Evolutionary conservation across 495 filamentous ascomycete genomes (phyloP), one percentile per base, ranked within the genome.

Genomic region (Annulohypoxylon bovei): DNA sequence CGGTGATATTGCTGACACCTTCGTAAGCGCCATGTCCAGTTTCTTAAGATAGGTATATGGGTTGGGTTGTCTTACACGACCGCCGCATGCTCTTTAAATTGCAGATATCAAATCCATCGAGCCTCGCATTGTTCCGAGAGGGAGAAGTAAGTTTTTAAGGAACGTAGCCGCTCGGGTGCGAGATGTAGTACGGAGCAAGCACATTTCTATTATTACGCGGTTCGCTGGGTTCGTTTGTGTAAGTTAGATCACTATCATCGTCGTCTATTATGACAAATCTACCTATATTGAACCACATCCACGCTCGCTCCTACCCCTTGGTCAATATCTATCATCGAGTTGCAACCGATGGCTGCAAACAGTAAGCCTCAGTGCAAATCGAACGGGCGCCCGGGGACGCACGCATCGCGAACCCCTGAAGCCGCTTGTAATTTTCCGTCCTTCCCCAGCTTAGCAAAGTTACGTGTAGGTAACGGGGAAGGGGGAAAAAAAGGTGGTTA

Each of bases 291-390:
- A 60, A 59, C 37, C 54, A 35, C 58, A 46, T 37, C 33, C 37
- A 40, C 46, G 44, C 35, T 40, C n/a, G 55, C 62, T 55, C 47
- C 46, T 50, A 39, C 58, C 40, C 30, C 42, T 67, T 60, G 56
- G 39, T 54, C 63, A 58, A 67, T 46, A 67, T 46, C 50, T 67
- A 63, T 67, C 68, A 65, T 44, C 58, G 32, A 71, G 68, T 71
- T 46, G 53, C 68, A 71, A 47, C 62, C 63, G 63, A 53, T 42
- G 40, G 37, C 63, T 63, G 53, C 57, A 67, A 67, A 64, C 59
- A 64, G 64, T 67, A 72, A 72, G 69, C 69, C 49, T 20, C 53
- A 55, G 56, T 55, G 64, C 47, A 64, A 60, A 72, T 72, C 64
- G 52, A 44, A 57, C 33, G 23, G 44, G 16, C 39, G 39, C 39